Base-by-base conservation (phyloP, 2,329 filamentous ascomycete genomes). In the Fusarium irregulare region DNA sequence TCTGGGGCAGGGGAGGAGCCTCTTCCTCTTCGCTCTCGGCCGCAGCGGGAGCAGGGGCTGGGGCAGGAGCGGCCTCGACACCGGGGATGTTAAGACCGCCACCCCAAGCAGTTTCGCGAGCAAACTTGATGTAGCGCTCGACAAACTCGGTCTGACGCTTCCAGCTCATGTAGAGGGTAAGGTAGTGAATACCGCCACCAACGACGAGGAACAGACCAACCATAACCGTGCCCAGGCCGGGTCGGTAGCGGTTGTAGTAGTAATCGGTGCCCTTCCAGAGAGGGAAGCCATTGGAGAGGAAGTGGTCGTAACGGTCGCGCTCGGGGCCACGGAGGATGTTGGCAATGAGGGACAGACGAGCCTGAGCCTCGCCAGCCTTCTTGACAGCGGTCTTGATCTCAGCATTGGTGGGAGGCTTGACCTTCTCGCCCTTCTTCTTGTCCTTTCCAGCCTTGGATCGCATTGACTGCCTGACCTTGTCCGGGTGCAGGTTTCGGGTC, bases 191-290 rank as follows among this genome's bases (percentile, higher is more conserved):
- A 30, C 85, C 92, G 68, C 96, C 96, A 60, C 94, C 95, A 54
- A 92, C 88, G 55, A 93, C 88, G 68, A 97, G 79, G 80, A 98
- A 93, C 42, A 97, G 83, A 49, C 95, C 94, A 27, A 91, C 66
- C 54, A 98, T 81, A 47, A 97, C 96, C 16, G 92, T 92, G 63
- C 93, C 93, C 46, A 98, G 84, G 11, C 96, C 96, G 3, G 96
- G 96, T 21, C 96, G 89, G 86, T 95, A 98, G 61, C 96, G 91
- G 76, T 90, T 90, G 84, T 99, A 99, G 87, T 98, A 99, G 87
- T 99, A 99, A 68, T 96, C 95, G 46, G 95, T 98, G 62, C 96
- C 96, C 83, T 95, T 94, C 96, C 96, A 99, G 59, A 89, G 89
- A 32, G 96, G 96, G 84, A 99, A 99, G 66, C 96, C 96, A 81